Evolutionary conservation across 2,329 filamentous ascomycete species (phyloP), one percentile per base, ranked within the genome.

Genomic region (Eurotiales sp.): DNA sequence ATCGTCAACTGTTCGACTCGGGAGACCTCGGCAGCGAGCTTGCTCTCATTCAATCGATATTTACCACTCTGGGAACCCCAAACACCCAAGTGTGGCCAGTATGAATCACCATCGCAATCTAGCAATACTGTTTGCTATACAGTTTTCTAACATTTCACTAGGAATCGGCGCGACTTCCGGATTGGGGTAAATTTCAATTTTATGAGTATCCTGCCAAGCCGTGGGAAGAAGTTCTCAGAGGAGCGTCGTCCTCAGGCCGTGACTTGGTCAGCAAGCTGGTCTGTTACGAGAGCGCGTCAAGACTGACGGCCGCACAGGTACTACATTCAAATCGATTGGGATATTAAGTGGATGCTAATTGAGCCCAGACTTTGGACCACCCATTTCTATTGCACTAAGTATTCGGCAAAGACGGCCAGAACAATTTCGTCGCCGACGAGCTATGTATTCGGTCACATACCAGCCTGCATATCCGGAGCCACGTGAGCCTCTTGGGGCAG

Each of bases 1-100:
- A 83, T 72, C 40, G 72, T 54, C 78, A 86, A 0, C 75, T 97
- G 1, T 97, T 99, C 60, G 86, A 93, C 64, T 88, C 90, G 3
- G 87, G 90, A 1, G 89, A 95, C 60, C 79, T 97, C 46, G 93
- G 95, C 0, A 97, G 88, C 64, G 93, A 99, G 70, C 77, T 99
- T 34, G 88, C 89, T 0, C 76, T 99, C 46, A 92, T 99, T 51
- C 79, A 91, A 48, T 96, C 90, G 63, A 92, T 97, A 30, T 97
- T 99, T 72, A 85, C 88, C 70, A 95, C 86, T 0, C 70, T 99
- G 6, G 95, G 95, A 1, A 96, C 91, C 1, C 93, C 93, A 0
- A 87, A 86, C 40, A 70, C 77, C n/a, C 75, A 85, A 47, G 83
- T 76, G 0, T 99, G 93, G 93, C 93, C 93, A 2, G 89, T 83